phyloP scores from a whole-genome alignment of 352 stramenopile genomes.

The Pythium rishiriense region DNA sequence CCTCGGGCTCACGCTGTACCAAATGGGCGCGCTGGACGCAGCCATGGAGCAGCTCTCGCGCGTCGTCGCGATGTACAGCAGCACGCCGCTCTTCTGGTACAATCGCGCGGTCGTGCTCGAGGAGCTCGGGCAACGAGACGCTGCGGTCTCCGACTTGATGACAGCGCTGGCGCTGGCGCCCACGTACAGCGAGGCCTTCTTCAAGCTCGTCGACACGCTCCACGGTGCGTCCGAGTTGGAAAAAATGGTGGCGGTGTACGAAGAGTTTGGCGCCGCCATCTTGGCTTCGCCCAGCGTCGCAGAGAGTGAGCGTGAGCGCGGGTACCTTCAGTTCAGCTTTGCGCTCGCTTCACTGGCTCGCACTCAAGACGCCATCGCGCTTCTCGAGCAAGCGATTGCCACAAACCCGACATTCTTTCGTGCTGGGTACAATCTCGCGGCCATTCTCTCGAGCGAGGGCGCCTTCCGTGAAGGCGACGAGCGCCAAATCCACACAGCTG shows the following conservation, averaged over 20 bases:
- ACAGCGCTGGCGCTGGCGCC: slow-evolving; percentile 27
- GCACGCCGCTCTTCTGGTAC: slow-evolving; percentile 18
- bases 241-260: slow-evolving; percentile 27
- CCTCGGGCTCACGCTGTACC: slow-evolving; percentile 31
- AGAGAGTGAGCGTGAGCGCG: slow-evolving; percentile 30
- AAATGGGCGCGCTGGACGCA: slow-evolving; percentile 21
- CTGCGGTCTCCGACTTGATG: slow-evolving; percentile 14
- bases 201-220: slow-evolving; percentile 32
- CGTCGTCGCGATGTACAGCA: slow-evolving; percentile 10
- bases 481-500: slow-evolving; percentile 33
- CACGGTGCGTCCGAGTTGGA: slow-evolving; percentile 1
- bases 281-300: slow-evolving; percentile 3
- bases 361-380: slow-evolving; percentile 31
- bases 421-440: slow-evolving; percentile 55
- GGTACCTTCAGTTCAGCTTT: slow-evolving; percentile 45
- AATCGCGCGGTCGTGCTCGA: slow-evolving; percentile 24
- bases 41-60: slow-evolving; percentile 29
- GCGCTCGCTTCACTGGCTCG: slow-evolving; percentile 31
- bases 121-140: background rate
- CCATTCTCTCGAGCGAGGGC: slow-evolving; percentile 31
- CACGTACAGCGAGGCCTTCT: slow-evolving; percentile 26
- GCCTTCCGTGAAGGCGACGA: slow-evolving; percentile 37
- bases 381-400: slow-evolving; percentile 32
- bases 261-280: slow-evolving; percentile 20
- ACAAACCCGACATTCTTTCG: slow-evolving; percentile 39